phyloP scores from a whole-genome alignment of 2,329 filamentous ascomycete genomes.

The Passalora sequoiae region DNA sequence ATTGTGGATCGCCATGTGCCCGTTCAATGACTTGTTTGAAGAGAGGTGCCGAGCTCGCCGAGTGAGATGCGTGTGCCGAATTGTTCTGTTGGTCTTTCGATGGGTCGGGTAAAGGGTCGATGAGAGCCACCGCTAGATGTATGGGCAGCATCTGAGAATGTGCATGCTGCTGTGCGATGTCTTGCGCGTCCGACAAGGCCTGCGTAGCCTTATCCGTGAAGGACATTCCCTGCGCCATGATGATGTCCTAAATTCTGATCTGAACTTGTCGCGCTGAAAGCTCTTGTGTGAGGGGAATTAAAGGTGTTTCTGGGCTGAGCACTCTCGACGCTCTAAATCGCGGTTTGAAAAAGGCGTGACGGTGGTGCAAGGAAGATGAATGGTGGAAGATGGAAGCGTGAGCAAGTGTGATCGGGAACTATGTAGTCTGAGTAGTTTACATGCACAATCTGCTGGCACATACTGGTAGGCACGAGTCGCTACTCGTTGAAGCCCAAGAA shows the following conservation, averaged over 20 bases:
- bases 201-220: slow-evolving; percentile 92
- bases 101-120: slow-evolving; percentile 66
- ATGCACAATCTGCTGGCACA: too few species aligned
- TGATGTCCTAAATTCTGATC: slow-evolving; percentile 25
- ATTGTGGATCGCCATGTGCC: slow-evolving; percentile 85
- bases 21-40: slow-evolving; percentile 93
- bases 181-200: slow-evolving; percentile 82
- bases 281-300: neutral
- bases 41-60: slow-evolving; percentile 62
- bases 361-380: neutral
- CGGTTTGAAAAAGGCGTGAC: slow-evolving; percentile 1
- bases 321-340: neutral
- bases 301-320: slow-evolving; percentile 1
- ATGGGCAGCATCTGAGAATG: slow-evolving; percentile 88
- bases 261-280: neutral
- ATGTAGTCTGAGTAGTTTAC: too few species aligned
- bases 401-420: too few species aligned
- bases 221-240: slow-evolving; percentile 73
- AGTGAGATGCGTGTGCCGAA: slow-evolving; percentile 59
- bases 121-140: slow-evolving; percentile 78
- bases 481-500: slow-evolving; percentile 1
- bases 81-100: slow-evolving; percentile 73
- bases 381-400: neutral
- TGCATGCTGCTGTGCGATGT: slow-evolving; percentile 79
- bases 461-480: neutral